Evolutionary conservation across 371 early-diverging fungal species (phyloP).

Genomic region (Mucor velutinosus): DNA sequence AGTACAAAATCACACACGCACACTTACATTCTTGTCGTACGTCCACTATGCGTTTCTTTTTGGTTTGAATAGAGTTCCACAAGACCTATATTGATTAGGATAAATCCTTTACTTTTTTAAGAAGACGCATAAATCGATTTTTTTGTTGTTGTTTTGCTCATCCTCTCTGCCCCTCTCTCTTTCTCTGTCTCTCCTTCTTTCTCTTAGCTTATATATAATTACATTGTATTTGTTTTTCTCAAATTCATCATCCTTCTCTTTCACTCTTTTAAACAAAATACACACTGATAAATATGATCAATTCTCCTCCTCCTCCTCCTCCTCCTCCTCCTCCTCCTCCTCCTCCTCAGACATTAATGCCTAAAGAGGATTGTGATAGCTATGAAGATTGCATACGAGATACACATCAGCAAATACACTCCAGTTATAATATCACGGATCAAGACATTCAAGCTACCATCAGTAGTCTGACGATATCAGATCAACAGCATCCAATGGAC

Average conservation of each 20-base stretch:
- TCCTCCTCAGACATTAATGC: background rate
- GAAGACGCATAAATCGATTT: slow-evolving; percentile 9
- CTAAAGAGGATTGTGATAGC: slow-evolving; percentile 4
- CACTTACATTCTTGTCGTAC: background rate
- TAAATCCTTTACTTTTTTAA: background rate
- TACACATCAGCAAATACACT: background rate
- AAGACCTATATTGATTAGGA: background rate
- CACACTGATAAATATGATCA: background rate
- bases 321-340: too few species aligned
- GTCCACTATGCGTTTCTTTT: background rate
- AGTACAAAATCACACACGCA: background rate
- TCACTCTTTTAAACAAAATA: background rate
- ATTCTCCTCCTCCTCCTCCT: too few species aligned
- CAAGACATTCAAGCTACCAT: slow-evolving; percentile 25
- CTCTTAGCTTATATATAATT: background rate
- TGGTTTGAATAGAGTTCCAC: background rate
- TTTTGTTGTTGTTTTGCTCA: slow-evolving; percentile 2
- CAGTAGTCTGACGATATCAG: slow-evolving; percentile 30
- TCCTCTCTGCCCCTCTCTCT: background rate
- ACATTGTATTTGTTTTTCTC: slow-evolving; percentile 13
- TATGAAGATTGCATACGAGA: slow-evolving; percentile 4
- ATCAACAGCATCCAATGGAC: slow-evolving; percentile 22
- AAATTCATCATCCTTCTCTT: background rate
- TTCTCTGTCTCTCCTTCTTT: background rate
- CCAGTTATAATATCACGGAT: slow-evolving; percentile 7